Conservation (phyloP, 768 basidiomycete species). For the Russula sp. region DNA sequence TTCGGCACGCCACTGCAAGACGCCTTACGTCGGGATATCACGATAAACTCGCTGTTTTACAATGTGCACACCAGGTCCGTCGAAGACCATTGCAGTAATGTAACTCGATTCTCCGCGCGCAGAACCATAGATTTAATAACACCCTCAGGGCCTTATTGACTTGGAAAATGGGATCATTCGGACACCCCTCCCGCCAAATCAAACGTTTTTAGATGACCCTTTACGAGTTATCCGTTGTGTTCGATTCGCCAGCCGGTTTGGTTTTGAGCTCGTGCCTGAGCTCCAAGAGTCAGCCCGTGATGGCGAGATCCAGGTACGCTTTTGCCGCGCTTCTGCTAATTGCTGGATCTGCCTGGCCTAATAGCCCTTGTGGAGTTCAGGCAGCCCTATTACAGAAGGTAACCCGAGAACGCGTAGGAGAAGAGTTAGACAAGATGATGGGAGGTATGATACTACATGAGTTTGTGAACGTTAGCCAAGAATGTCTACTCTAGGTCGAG, state of each 20-base stretch:
- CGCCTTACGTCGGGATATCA: conserved; percentile 83
- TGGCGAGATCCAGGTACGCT: conserved; percentile 51
- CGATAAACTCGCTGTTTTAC: conserved; percentile 95
- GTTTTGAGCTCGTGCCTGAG: conserved; percentile 67
- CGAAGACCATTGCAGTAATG: conserved; percentile 83
- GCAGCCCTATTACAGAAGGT: conserved; percentile 70
- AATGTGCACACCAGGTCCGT: conserved; percentile 81
- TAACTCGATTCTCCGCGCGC: conserved; percentile 24
- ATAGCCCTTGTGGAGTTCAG: conserved; percentile 29
- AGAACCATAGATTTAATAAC: not conserved
- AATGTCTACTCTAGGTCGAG: conserved; percentile 41
- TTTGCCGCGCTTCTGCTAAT: not conserved
- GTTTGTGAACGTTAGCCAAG: not conserved
- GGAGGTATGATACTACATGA: conserved; percentile 42
- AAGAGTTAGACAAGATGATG: conserved; percentile 92
- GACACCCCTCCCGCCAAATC: conserved; percentile 77
- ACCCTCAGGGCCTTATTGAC: conserved; percentile 71
- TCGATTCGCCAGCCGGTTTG: conserved; percentile 86
- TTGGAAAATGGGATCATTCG: conserved; percentile 70
- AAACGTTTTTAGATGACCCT: conserved; percentile 94
- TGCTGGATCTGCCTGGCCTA: not conserved
- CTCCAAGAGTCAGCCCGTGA: conserved; percentile 57
- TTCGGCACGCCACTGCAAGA: conserved; percentile 93
- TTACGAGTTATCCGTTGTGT: conserved; percentile 86
- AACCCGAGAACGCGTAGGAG: conserved; percentile 84